phyloP scores from a whole-genome alignment of 495 filamentous ascomycete species.

The Xylaria flabelliformis region DNA sequence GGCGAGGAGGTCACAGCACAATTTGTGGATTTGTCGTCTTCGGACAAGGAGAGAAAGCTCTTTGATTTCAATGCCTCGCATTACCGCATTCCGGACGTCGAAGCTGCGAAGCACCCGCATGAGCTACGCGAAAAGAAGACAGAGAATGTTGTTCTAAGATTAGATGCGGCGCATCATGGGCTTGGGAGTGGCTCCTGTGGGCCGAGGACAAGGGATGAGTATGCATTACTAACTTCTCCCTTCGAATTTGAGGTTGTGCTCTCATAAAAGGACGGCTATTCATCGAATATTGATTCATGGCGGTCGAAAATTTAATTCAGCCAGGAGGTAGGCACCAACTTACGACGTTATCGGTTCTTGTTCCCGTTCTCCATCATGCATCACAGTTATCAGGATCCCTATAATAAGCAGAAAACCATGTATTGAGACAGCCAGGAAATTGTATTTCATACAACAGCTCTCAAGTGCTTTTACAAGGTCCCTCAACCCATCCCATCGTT shows the following conservation, averaged over 20 bases:
- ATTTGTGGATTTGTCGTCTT: conserved; percentile 35
- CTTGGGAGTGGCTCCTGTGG: conserved; percentile 68
- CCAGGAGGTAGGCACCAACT: neutral
- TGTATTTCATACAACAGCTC: neutral
- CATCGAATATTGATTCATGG: neutral
- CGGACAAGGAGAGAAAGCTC: conserved; percentile 36
- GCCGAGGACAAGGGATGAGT: conserved; percentile 61
- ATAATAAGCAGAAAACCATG: neutral
- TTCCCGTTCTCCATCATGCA: no score
- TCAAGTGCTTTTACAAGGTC: neutral
- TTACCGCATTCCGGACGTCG: conserved; percentile 55
- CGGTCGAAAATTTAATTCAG: neutral
- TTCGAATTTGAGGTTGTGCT: conserved; percentile 40
- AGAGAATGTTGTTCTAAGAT: conserved; percentile 59
- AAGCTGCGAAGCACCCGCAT: conserved; percentile 63
- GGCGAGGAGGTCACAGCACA: conserved; percentile 46
- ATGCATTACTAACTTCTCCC: conserved; percentile 44
- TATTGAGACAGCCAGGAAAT: neutral
- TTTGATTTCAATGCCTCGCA: conserved; percentile 62
- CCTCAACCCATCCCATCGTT: neutral
- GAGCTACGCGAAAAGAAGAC: conserved; percentile 59
- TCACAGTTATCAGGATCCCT: neutral
- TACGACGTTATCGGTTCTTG: no score
- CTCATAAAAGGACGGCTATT: neutral
- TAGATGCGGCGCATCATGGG: conserved; percentile 63